Evolutionary conservation across 129 eudicot species (phyloP).

Genomic region (Flaveria trinervia): DNA sequence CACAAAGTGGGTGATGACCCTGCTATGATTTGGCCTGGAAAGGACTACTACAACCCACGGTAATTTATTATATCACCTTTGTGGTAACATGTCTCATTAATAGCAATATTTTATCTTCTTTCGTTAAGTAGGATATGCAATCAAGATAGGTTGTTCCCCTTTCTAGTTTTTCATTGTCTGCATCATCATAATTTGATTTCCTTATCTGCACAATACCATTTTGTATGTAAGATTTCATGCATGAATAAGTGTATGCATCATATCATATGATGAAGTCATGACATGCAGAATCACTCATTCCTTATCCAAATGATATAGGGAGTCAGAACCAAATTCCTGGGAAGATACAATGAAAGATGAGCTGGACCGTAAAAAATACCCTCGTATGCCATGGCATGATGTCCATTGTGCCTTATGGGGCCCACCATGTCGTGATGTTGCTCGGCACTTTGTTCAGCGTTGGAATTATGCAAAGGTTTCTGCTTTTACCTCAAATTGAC

Average conservation of each 20-base stretch:
- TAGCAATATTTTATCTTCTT: neutral
- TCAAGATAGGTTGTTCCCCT: neutral
- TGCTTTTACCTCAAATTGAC: conserved; percentile 22
- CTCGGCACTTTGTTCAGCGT: conserved; percentile 95
- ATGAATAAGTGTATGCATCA: conserved; percentile 7
- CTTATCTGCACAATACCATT: conserved; percentile 12
- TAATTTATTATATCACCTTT: conserved; percentile 29
- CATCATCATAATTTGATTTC: neutral
- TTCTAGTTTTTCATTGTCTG: neutral
- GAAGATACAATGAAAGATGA: conserved; percentile 96
- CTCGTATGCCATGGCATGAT: conserved; percentile 99
- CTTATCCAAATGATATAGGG: conserved; percentile 45
- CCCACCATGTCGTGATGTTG: conserved; percentile 97
- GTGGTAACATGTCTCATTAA: neutral
- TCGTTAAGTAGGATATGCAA: conserved; percentile 8
- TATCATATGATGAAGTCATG: conserved; percentile 16
- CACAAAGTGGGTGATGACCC: conserved; percentile 93
- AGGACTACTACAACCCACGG: conserved; percentile 98
- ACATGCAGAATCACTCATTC: conserved; percentile 5
- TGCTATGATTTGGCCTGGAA: conserved; percentile 89
- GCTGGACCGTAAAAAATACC: conserved; percentile 75
- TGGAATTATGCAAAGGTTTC: conserved; percentile 97
- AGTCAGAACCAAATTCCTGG: conserved; percentile 99
- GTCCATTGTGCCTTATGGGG: conserved; percentile 99
- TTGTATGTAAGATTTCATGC: conserved; percentile 14